Percentiles rank a stretch among this genome's conserved stretches.
These are phyloP conservation scores for Alternaria arborescens DNA, from an alignment of 2,329 filamentous ascomycete species.

Conservation along the genomic window DNA sequence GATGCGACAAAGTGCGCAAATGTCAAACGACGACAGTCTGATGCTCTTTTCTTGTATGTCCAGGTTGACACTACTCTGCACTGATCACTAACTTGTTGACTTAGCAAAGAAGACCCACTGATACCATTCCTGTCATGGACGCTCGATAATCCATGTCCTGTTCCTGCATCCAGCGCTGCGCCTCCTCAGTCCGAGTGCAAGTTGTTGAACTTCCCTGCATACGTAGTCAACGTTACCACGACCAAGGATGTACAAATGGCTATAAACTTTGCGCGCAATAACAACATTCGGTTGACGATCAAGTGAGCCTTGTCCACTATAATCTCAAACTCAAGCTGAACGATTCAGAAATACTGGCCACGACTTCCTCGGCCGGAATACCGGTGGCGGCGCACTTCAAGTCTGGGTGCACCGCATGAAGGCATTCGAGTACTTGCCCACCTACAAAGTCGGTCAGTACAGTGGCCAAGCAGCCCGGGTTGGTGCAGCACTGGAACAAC, in stretches of 20 bases:
- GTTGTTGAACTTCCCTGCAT: constrained; percentile 31
- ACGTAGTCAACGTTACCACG: constrained; percentile 36
- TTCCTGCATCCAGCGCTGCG: constrained; percentile 13
- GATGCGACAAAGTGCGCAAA: constrained; percentile 26
- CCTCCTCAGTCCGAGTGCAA: constrained; percentile 28
- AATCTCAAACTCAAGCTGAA: constrained; percentile 7
- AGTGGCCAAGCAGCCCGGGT: constrained; percentile 36
- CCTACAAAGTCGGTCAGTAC: constrained; percentile 30
- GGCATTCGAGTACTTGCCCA: constrained; percentile 35
- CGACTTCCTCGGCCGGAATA: constrained; percentile 37
- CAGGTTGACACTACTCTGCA: neutral
- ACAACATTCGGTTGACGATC: constrained; percentile 43
- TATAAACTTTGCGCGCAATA: constrained; percentile 43
- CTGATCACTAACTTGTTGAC: neutral
- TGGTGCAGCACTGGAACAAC: constrained; percentile 35
- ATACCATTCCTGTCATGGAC: constrained; percentile 34
- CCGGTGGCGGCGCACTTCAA: constrained; percentile 39
- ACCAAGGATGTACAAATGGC: constrained; percentile 39
- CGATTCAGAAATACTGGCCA: constrained; percentile 40
- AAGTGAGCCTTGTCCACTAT: constrained; percentile 24
- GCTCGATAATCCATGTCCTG: constrained; percentile 29
- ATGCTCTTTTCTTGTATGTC: constrained; percentile 32
- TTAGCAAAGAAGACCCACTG: constrained; percentile 36
- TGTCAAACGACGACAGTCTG: constrained; percentile 17
- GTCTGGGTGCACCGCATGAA: constrained; percentile 40